Evolutionary conservation across 129 eudicot genomes (phyloP), one percentile per base, ranked within the genome.

Genomic region (Scalesia atractyloides): DNA sequence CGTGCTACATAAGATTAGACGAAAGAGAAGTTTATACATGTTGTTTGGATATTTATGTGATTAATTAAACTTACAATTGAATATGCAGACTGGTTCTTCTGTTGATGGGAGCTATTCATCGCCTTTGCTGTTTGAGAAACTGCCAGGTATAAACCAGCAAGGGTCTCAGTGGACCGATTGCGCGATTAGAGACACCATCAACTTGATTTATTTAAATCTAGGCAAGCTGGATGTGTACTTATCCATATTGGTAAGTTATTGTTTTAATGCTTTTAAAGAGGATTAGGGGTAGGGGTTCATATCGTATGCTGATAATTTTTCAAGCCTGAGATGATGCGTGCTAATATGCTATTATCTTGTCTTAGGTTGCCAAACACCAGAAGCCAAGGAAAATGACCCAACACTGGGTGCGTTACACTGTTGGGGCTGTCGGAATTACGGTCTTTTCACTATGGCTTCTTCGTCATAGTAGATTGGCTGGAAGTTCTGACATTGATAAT

Each of bases 401-500:
- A 36, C 77, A 94, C 77, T 94, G 99, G 99, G 66, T 90, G 82
- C 92, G 81, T 20, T 94, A 88, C 76, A 86, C 94, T 20, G 73
- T 88, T 83, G 99, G 97, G 61, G 82, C 77, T 57, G 72, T 94
- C 24, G 99, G 99, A 49, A 17, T 94, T 54, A 83, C 97, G 26
- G 22, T 83, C 73, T 84, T 91, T 72, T 94, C 99, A 5, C 13
- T 86, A 58, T 94, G 99, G 99, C 89, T 94, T 77, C 80, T 94
- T 70, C 83, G 92, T 15, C 99, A 90, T 83, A 94, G 99, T 82
- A 88, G 89, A 75, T 80, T 90, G 78, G 86, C 85, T 54, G 99
- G 99, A 66, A 94, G 99, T 85, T 74, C 97, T 70, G 99, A 94
- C 63, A 84, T 94, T 26, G 99, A 90, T 56, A 91, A 90, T 73